Percentiles rank a stretch among this genome's conserved stretches.
These are phyloP conservation scores for Mytilinidion resinicola DNA, from an alignment of 495 filamentous ascomycete species.

Conservation along the genomic window DNA sequence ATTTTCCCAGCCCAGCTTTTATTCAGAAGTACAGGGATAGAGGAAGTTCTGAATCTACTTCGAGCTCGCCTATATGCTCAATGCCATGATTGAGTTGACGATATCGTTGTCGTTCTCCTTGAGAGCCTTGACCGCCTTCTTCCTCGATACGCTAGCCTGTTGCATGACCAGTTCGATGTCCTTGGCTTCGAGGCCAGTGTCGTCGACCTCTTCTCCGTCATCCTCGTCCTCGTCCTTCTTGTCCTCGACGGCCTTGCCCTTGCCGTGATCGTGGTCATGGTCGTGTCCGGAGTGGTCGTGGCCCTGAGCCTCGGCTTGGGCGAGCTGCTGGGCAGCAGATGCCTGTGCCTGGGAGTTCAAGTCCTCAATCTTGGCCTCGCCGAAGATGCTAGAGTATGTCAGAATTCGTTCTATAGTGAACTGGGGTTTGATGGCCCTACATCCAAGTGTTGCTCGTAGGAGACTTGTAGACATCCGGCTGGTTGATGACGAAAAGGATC, in stretches of 20 bases:
- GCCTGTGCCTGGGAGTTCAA: slow-evolving; percentile 95
- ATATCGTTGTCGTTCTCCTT: slow-evolving; percentile 99
- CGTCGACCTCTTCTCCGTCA: slow-evolving; percentile 92
- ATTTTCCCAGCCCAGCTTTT: not conserved
- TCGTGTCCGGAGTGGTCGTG: slow-evolving; percentile 53
- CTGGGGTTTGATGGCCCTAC: slow-evolving; percentile 49
- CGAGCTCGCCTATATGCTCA: slow-evolving; percentile 69
- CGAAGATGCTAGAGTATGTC: slow-evolving; percentile 74
- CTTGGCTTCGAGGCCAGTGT: slow-evolving; percentile 89
- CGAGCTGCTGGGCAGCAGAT: slow-evolving; percentile 84
- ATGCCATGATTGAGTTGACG: slow-evolving; percentile 99
- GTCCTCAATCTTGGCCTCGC: slow-evolving; percentile 99
- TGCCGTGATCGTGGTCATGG: slow-evolving; percentile 54
- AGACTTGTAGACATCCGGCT: slow-evolving; percentile 98
- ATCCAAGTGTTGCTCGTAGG: slow-evolving; percentile 99
- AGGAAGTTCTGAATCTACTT: not conserved
- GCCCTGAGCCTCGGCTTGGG: slow-evolving; percentile 57
- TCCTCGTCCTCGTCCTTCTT: slow-evolving; percentile 87
- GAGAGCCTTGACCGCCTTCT: slow-evolving; percentile 97
- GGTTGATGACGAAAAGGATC: slow-evolving; percentile 99
- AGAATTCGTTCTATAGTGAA: not conserved
- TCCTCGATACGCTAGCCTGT: slow-evolving; percentile 89
- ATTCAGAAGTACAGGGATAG: not conserved
- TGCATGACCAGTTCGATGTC: slow-evolving; percentile 99
- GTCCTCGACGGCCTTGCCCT: slow-evolving; percentile 68